Conservation (phyloP, 305 asterid genomes). For the Plantago lanceolata region DNA sequence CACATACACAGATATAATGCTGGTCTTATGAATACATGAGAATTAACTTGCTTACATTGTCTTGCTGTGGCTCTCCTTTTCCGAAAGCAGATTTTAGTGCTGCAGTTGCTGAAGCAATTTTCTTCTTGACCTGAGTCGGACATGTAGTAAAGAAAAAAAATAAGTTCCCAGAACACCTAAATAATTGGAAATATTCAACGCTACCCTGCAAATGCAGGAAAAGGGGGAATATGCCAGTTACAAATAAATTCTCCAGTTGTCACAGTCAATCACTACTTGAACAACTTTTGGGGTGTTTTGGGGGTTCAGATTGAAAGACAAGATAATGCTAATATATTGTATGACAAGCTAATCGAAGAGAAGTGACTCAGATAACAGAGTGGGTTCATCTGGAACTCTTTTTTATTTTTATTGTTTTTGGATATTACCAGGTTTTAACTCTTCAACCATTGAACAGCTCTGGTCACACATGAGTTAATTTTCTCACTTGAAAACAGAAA, state of each 20-base stretch:
- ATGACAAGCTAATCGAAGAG: neutral
- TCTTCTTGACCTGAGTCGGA: slow-evolving; percentile 54
- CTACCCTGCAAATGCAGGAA: neutral
- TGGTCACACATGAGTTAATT: too few species aligned
- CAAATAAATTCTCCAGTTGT: neutral
- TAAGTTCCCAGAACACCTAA: neutral
- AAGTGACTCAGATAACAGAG: neutral
- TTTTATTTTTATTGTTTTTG: too few species aligned
- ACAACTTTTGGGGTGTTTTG: too few species aligned
- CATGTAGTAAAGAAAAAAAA: slow-evolving; percentile 7
- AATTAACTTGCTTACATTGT: slow-evolving; percentile 37
- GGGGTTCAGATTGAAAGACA: neutral
- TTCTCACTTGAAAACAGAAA: too few species aligned
- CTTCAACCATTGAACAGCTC: too few species aligned
- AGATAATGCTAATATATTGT: neutral
- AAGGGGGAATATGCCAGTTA: neutral
- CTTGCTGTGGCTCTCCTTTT: slow-evolving; percentile 50
- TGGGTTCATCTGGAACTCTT: neutral
- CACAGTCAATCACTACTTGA: too few species aligned
- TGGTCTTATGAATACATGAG: neutral
- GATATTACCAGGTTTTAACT: too few species aligned
- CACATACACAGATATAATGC: neutral
- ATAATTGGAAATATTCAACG: neutral
- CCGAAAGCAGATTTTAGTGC: slow-evolving; percentile 60
- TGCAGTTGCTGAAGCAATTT: slow-evolving; percentile 64